Evolutionary conservation across 352 stramenopile species (phyloP), one percentile per base, ranked within the genome.

Genomic region (Saprolegnia parasitica): DNA sequence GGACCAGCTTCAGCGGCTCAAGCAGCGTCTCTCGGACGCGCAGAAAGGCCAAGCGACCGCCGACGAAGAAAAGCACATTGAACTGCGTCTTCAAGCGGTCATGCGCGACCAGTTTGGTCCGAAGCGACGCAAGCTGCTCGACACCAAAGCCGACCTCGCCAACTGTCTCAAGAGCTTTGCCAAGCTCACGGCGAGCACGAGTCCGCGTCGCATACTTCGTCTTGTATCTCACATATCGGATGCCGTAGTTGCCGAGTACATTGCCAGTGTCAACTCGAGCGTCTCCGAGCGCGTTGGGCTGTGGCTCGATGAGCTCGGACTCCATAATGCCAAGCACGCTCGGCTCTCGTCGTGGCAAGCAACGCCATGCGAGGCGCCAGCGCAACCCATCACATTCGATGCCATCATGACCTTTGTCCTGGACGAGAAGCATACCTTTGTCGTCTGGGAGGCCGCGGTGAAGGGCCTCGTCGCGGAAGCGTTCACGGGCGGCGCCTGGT

Each of bases 21-120:
- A 78, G 46, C 81, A 77, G n/a, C 76, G 78, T 0, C 75, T 81
- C 64, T 26, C 73, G 5, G 73, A 79, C 0, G 82, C 84, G 1
- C 78, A 84, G n/a, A 68, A 62, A 0, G 74, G 58, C 5, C 80
- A 78, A 0, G 78, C 73, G 21, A 92, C 81, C n/a, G 82, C 84
- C 5, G 84, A 92, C 40, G 84, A 92, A 72, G 84, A 82, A 0
- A 90, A 92, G 66, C 74, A 88, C 32, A 74, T 89, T 3, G 84
- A 90, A 61, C 74, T 83, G 47, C 80, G 84, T 29, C 75, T 90
- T 23, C 42, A 76, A 8, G 74, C 70, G 5, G 42, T 78, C 1
- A 71, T 80, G 11, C 67, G 67, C 26, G 60, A 72, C 13, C 71
- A 75, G 26, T 68, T 81, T 70, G 23, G n/a, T 10, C 15, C 21